Evolutionary conservation across 1,139 yeast genomes (phyloP).

Genomic region (Candida sp.): DNA sequence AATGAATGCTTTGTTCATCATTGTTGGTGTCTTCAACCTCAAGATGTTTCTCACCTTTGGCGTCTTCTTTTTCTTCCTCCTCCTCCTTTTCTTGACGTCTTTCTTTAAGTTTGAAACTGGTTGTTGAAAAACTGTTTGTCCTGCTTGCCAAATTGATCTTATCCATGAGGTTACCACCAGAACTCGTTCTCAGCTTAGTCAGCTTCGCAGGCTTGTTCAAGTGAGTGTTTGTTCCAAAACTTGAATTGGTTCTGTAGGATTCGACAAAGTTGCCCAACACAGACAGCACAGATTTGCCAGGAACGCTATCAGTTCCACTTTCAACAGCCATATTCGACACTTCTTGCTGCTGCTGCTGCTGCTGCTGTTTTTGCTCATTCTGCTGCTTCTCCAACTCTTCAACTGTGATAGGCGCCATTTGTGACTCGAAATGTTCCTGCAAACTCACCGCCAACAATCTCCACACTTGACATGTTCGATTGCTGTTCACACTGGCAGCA

Average conservation of each 20-base stretch:
- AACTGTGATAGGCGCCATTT: constrained; percentile 5
- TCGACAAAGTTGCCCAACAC: constrained; percentile 49
- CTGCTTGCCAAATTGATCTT: constrained; percentile 24
- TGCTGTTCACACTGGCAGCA: constrained; percentile 56
- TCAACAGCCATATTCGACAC: not conserved
- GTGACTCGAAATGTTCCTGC: constrained; percentile 37
- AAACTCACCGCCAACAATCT: constrained; percentile 61
- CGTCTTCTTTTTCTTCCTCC: constrained; percentile 9
- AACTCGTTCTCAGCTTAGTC: not conserved
- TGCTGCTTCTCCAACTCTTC: not conserved
- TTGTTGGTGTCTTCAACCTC: constrained; percentile 2
- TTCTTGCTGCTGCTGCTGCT: not conserved
- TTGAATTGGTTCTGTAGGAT: constrained; percentile 48
- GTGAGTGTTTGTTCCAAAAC: constrained; percentile 28
- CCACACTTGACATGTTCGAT: constrained; percentile 75
- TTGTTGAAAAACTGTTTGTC: constrained; percentile 21
- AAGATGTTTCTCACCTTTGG: constrained; percentile 9
- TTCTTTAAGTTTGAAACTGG: constrained; percentile 11
- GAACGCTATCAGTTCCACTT: constrained; percentile 10
- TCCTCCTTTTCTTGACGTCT: constrained; percentile 8
- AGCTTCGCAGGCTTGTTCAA: not conserved
- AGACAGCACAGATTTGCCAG: constrained; percentile 38
- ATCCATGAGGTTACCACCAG: constrained; percentile 25
- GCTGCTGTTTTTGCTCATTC: not conserved
- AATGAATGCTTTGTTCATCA: constrained; percentile 9